These are phyloP conservation scores for Colletotrichum tropicicola DNA, from an alignment of 2,329 filamentous ascomycete genomes.

Conservation along the genomic window DNA sequence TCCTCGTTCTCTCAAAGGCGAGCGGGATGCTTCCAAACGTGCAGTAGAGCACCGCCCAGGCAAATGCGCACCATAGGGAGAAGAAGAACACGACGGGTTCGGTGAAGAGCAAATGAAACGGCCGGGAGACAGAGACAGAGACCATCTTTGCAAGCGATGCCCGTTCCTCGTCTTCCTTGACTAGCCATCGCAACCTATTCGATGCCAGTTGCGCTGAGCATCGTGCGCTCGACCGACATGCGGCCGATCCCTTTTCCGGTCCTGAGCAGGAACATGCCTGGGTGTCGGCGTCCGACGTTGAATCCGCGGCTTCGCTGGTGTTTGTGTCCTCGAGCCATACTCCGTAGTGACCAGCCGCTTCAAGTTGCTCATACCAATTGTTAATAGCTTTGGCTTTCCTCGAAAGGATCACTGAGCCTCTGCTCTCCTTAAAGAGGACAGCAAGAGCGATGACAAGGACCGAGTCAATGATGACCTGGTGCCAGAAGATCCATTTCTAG, in stretches of 20 bases:
- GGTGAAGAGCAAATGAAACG: slow-evolving; percentile 80
- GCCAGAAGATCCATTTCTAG: slow-evolving; percentile 94
- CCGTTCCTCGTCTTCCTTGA: slow-evolving; percentile 80
- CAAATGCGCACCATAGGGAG: slow-evolving; percentile 88
- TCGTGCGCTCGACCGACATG: not conserved
- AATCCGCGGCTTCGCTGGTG: slow-evolving; percentile 11
- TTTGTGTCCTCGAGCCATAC: slow-evolving; percentile 46
- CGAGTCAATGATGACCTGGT: slow-evolving; percentile 77
- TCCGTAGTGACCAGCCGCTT: slow-evolving; percentile 67
- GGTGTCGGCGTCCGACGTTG: slow-evolving; percentile 5
- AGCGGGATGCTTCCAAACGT: slow-evolving; percentile 84
- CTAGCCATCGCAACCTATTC: slow-evolving; percentile 78
- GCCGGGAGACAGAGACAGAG: slow-evolving; percentile 76
- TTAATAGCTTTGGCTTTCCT: slow-evolving; percentile 80
- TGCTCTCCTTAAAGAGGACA: slow-evolving; percentile 81
- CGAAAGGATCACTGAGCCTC: slow-evolving; percentile 81
- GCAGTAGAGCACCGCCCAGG: slow-evolving; percentile 89
- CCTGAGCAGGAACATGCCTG: slow-evolving; percentile 8
- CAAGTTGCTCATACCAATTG: slow-evolving; percentile 79
- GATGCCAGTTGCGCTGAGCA: not conserved
- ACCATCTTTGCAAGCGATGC: slow-evolving; percentile 76
- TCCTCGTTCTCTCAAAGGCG: slow-evolving; percentile 74
- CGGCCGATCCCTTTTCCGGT: slow-evolving; percentile 1
- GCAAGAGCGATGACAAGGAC: slow-evolving; percentile 71
- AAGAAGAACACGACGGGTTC: slow-evolving; percentile 88